Percentiles rank a stretch among this genome's conserved stretches.
These are phyloP conservation scores for Chlorencoelia australis DNA, from an alignment of 2,329 filamentous ascomycete species.

Conservation along the genomic window DNA sequence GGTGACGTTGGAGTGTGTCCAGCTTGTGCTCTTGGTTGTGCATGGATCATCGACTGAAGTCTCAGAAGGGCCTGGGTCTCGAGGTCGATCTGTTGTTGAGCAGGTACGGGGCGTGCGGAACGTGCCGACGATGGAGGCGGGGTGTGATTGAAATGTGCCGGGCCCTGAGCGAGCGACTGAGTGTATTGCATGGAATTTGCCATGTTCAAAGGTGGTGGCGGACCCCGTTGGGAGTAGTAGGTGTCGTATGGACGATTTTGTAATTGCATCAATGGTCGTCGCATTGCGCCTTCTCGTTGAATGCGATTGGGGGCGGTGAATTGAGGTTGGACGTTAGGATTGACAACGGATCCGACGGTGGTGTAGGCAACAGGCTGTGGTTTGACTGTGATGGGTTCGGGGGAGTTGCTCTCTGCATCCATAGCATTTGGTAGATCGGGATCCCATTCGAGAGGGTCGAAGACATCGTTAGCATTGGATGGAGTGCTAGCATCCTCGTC, in stretches of 20 bases:
- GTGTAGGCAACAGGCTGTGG: slow-evolving; percentile 26
- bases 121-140: slow-evolving; percentile 4
- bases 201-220: slow-evolving; percentile 19
- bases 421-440: slow-evolving; percentile 17
- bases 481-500: not conserved
- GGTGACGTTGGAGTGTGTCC: not conserved
- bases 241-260: slow-evolving; percentile 15
- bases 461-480: slow-evolving; percentile 15
- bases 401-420: slow-evolving; percentile 18
- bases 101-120: slow-evolving; percentile 3
- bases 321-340: slow-evolving; percentile 22
- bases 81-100: slow-evolving; percentile 8
- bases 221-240: slow-evolving; percentile 13
- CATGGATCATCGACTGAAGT: slow-evolving; percentile 5
- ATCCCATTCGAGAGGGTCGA: slow-evolving; percentile 26
- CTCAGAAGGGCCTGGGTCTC: slow-evolving; percentile 7
- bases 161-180: slow-evolving; percentile 19
- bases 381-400: slow-evolving; percentile 21
- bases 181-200: slow-evolving; percentile 24
- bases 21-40: not conserved
- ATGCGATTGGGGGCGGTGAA: slow-evolving; percentile 27
- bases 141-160: slow-evolving; percentile 3
- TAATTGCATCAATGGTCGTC: slow-evolving; percentile 20
- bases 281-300: slow-evolving; percentile 26
- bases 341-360: slow-evolving; percentile 27